Percentiles rank a stretch among this genome's conserved stretches.
Conservation (phyloP, 2,329 filamentous ascomycete species). For the Albophoma yamanashiensis region DNA sequence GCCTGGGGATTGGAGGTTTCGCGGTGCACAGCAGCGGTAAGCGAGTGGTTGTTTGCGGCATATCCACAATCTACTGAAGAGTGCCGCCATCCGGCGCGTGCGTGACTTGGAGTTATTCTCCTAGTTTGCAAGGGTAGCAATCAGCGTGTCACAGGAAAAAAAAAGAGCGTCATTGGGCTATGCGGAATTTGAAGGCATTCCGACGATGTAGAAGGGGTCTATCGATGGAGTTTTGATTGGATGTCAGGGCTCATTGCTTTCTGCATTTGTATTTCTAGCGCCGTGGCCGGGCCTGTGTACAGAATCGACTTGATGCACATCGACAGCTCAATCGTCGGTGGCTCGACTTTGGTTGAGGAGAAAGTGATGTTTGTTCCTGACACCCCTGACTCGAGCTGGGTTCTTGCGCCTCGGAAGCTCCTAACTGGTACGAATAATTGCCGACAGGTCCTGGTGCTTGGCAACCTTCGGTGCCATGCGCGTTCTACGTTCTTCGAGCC, state of each 20-base stretch:
- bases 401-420: not conserved
- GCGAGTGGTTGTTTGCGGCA: too few species aligned
- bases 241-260: not conserved
- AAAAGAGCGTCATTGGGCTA: slow-evolving; percentile 54
- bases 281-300: not conserved
- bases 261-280: not conserved
- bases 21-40: too few species aligned
- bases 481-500: too few species aligned
- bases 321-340: not conserved
- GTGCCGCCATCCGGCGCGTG: too few species aligned
- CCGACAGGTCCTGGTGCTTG: too few species aligned
- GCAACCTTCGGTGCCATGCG: too few species aligned
- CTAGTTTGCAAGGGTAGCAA: too few species aligned
- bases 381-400: not conserved
- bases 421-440: too few species aligned
- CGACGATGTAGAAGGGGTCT: slow-evolving; percentile 27
- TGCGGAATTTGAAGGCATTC: slow-evolving; percentile 81
- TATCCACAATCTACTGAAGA: too few species aligned
- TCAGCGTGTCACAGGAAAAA: too few species aligned
- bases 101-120: too few species aligned
- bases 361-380: not conserved
- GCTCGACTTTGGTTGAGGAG: not conserved
- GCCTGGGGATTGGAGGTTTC: too few species aligned
- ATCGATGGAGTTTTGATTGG: slow-evolving; percentile 10
- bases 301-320: not conserved